Evolutionary conservation across 495 filamentous ascomycete species (phyloP).

Genomic region (Sporormia fimetaria): DNA sequence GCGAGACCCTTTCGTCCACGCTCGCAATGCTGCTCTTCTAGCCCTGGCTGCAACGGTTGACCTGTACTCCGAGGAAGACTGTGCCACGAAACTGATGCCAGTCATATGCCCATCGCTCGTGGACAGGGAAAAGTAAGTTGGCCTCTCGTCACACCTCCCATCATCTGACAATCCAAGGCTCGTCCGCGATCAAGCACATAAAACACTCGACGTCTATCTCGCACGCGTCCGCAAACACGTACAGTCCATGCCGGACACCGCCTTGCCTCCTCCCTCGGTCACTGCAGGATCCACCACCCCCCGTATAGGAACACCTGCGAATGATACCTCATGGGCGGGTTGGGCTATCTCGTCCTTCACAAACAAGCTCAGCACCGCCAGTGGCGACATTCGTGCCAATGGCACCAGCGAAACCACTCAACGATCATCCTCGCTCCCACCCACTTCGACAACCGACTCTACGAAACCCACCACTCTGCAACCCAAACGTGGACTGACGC

Average conservation of each 20-base stretch:
- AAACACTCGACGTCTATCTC: slow-evolving; percentile 82
- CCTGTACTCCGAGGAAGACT: slow-evolving; percentile 81
- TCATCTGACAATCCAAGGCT: slow-evolving; percentile 36
- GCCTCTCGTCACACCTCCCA: not conserved
- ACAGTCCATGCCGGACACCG: slow-evolving; percentile 68
- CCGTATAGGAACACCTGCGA: slow-evolving; percentile 65
- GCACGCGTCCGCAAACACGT: slow-evolving; percentile 70
- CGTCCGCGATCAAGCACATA: slow-evolving; percentile 80
- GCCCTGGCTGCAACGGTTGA: slow-evolving; percentile 77
- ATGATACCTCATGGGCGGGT: slow-evolving; percentile 72
- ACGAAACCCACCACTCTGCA: not conserved
- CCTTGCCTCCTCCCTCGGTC: slow-evolving; percentile 40
- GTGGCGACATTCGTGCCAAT: slow-evolving; percentile 61
- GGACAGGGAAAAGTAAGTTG: slow-evolving; percentile 70
- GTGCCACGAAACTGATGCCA: slow-evolving; percentile 70
- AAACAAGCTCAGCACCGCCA: slow-evolving; percentile 73
- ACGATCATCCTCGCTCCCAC: slow-evolving; percentile 27
- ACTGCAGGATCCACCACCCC: slow-evolving; percentile 33
- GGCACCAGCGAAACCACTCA: slow-evolving; percentile 23
- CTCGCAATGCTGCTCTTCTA: slow-evolving; percentile 75
- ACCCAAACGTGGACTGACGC: slow-evolving; percentile 6
- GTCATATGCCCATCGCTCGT: slow-evolving; percentile 68
- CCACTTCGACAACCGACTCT: slow-evolving; percentile 2
- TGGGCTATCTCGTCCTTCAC: slow-evolving; percentile 99
- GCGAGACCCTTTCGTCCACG: slow-evolving; percentile 87